These are phyloP conservation scores for Kondoa subrosea DNA, from an alignment of 768 basidiomycete species.

Conservation along the genomic window DNA sequence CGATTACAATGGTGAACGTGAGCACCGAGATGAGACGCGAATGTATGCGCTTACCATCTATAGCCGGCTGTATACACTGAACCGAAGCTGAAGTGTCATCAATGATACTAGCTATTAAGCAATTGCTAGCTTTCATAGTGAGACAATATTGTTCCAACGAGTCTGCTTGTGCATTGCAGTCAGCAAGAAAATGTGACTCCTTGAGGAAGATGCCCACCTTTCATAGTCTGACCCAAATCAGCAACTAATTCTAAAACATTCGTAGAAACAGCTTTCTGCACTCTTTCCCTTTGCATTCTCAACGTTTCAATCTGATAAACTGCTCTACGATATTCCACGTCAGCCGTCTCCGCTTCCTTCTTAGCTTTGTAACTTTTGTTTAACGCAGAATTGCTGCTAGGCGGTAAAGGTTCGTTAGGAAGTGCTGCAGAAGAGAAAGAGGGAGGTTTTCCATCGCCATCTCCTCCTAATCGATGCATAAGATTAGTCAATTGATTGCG, in stretches of 20 bases:
- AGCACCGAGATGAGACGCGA: not conserved
- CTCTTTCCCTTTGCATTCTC: conserved; percentile 24
- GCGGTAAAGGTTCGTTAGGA: not conserved
- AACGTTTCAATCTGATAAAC: conserved; percentile 27
- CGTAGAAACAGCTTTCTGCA: conserved; percentile 19
- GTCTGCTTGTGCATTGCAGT: too few species aligned
- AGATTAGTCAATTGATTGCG: conserved; percentile 13
- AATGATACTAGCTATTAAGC: not conserved
- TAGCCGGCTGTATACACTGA: conserved; percentile 7
- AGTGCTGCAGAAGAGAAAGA: too few species aligned
- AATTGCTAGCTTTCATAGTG: not conserved
- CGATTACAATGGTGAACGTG: not conserved
- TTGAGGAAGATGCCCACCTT: conserved; percentile 15
- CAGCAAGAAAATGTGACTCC: too few species aligned
- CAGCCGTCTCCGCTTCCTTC: conserved; percentile 27
- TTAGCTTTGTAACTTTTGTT: conserved; percentile 11
- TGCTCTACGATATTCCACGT: conserved; percentile 15
- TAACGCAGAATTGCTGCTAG: not conserved
- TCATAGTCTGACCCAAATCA: conserved; percentile 20
- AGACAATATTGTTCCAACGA: conserved; percentile 16
- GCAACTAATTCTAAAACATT: conserved; percentile 22
- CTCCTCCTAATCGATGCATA: conserved; percentile 14
- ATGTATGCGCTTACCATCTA: conserved; percentile 13
- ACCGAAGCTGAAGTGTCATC: conserved; percentile 14
- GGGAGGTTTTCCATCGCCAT: not conserved